Evolutionary conservation across 2,329 filamentous ascomycete genomes (phyloP), one percentile per base, ranked within the genome.

Genomic region (Sclerotinia nivalis): DNA sequence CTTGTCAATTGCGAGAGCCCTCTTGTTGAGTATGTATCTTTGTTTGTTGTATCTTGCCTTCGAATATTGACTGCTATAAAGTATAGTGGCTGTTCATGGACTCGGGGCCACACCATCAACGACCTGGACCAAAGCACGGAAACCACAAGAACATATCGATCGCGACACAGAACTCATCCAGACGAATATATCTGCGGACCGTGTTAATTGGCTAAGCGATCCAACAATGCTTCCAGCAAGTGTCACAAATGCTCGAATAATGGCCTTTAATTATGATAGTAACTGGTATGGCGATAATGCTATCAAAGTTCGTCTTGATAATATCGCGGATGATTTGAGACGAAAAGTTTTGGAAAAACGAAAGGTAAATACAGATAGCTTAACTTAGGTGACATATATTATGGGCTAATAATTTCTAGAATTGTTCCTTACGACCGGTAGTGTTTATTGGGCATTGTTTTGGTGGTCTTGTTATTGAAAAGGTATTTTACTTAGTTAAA

Each of bases 381-480:
- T 62, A 22, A 4, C 25, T 2, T 18, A 59, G 5, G 8, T 43
- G 20, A 59, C 34, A 49, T 12, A 4, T 62, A 9, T 62, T 45
- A 22, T 62, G 20, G 28, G 34, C 28, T 59, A 40, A 59, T 25
- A 40, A n/a, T 50, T 49, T n/a, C 13, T n/a, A 66, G 49, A 34
- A 66, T 43, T 54, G 34, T 43, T 40, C 62, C 37, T 43, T 6
- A 55, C 62, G 62, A 22, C 62, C 49, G 20, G 25, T 66, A 40
- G 18, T 66, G 10, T 66, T 66, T 25, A 54, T 66, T 37, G 25
- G 62, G 20, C 62, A 66, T 66, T 66, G 62, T 43, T 66, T 66
- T 55, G 62, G 49, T 37, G 62, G 62, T 54, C 62, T 66, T 25
- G 34, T 66, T 22, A 54, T 66, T 18, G 62, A 66, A 52, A 66